A percentile compares a stretch with the other conserved stretches of the same genome.
Evolutionary conservation across 495 filamentous ascomycete genomes (phyloP).

Genomic region (Penicillium maclennaniae): DNA sequence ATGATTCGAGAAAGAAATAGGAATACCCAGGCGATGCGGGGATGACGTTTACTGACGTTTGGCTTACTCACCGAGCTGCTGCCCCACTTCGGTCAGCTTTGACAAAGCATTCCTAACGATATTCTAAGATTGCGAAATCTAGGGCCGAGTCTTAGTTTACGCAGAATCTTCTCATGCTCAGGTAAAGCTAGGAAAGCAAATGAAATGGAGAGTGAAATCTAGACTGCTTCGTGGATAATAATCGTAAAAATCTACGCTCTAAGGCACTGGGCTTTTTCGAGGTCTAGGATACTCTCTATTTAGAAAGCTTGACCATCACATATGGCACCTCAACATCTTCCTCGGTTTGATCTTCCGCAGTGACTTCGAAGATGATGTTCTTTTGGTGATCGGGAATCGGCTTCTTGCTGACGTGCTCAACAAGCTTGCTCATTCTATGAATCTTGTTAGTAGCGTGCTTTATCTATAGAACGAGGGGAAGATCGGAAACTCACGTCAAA

Average conservation of each 20-base stretch:
- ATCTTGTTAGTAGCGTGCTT: slow-evolving; percentile 4
- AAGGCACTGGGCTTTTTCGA: neutral
- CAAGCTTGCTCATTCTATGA: slow-evolving; percentile 74
- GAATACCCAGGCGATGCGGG: slow-evolving; percentile 7
- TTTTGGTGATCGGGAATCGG: slow-evolving; percentile 84
- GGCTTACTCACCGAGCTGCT: slow-evolving; percentile 17
- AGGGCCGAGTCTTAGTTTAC: neutral
- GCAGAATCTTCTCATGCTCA: neutral
- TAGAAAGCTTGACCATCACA: slow-evolving; percentile 76
- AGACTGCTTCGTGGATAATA: slow-evolving; percentile 13
- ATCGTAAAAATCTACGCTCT: slow-evolving; percentile 12
- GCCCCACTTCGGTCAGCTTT: slow-evolving; percentile 25
- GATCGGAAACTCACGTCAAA: slow-evolving; percentile 55
- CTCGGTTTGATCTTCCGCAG: slow-evolving; percentile 80
- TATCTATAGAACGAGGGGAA: neutral
- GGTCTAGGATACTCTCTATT: slow-evolving; percentile 24
- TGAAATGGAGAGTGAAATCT: slow-evolving; percentile 14
- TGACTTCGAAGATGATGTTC: slow-evolving; percentile 95
- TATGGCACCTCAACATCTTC: slow-evolving; percentile 98
- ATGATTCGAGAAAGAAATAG: neutral
- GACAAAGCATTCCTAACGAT: slow-evolving; percentile 24
- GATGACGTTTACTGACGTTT: slow-evolving; percentile 23
- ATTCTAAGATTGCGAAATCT: no score
- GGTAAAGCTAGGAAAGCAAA: slow-evolving; percentile 1
- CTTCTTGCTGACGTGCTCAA: slow-evolving; percentile 88